Evolutionary conservation across 2,329 filamentous ascomycete species (phyloP).

Genomic region (Pseudogymnoascus sp.): DNA sequence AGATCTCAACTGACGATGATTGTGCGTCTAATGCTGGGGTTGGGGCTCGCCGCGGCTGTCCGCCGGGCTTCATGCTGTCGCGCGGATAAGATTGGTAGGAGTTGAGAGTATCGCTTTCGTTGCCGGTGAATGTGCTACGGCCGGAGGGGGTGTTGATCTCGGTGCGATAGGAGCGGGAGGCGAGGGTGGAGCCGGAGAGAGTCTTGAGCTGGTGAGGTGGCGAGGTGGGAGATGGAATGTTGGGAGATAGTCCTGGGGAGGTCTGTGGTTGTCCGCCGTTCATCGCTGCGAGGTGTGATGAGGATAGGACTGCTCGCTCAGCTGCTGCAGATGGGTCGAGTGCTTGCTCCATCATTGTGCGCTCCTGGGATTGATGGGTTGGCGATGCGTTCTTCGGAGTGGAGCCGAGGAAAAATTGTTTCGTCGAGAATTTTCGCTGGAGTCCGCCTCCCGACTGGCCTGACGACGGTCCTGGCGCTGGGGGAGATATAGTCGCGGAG

Average conservation of each 20-base stretch:
- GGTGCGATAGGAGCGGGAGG: slow-evolving; percentile 51
- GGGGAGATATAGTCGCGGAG: slow-evolving; percentile 42
- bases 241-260: slow-evolving; percentile 53
- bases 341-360: slow-evolving; percentile 53
- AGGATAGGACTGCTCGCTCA: slow-evolving; percentile 57
- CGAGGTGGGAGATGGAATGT: slow-evolving; percentile 57
- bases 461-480: slow-evolving; percentile 48
- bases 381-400: slow-evolving; percentile 71
- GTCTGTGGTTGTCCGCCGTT: slow-evolving; percentile 51
- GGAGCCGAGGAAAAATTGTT: slow-evolving; percentile 62
- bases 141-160: slow-evolving; percentile 48
- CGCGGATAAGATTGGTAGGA: slow-evolving; percentile 19
- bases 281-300: slow-evolving; percentile 62
- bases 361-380: slow-evolving; percentile 63
- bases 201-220: slow-evolving; percentile 39
- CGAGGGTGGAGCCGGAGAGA: slow-evolving; percentile 39
- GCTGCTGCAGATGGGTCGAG: slow-evolving; percentile 63
- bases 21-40: slow-evolving; percentile 56
- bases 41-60: slow-evolving; percentile 46
- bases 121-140: slow-evolving; percentile 47
- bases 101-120: slow-evolving; percentile 33
- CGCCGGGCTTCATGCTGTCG: slow-evolving; percentile 27
- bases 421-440: slow-evolving; percentile 66
- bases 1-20: slow-evolving; percentile 73
- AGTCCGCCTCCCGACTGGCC: slow-evolving; percentile 46